Percentiles rank a stretch among this genome's conserved stretches.
phyloP scores from a whole-genome alignment of 495 filamentous ascomycete species.

The Hypoxylon lenormandii region DNA sequence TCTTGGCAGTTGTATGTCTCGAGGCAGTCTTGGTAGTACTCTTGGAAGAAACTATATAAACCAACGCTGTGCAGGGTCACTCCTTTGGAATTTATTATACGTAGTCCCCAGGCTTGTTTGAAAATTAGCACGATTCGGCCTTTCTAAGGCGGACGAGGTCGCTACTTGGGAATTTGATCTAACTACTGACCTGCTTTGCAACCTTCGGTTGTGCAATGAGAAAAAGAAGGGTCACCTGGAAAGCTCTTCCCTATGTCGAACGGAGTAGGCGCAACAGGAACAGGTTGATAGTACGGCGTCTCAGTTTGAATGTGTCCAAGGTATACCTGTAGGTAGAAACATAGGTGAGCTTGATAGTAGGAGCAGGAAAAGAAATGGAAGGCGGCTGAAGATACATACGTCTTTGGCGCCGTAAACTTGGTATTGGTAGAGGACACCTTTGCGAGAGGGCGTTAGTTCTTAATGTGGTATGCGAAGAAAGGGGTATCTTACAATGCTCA shows the following conservation, averaged over 20 bases:
- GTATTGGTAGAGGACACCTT: constrained; percentile 76
- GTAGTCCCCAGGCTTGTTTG: constrained; percentile 73
- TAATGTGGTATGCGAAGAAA: too few relatives aligned
- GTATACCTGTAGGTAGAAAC: constrained; percentile 56
- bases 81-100: constrained; percentile 66
- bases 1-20: constrained; percentile 76
- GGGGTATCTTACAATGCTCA: too few relatives aligned
- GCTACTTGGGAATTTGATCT: too few relatives aligned
- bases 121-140: too few relatives aligned
- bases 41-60: constrained; percentile 77
- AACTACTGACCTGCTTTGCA: too few relatives aligned
- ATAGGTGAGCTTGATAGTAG: too few relatives aligned
- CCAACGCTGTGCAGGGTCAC: constrained; percentile 74
- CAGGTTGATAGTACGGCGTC: constrained; percentile 77
- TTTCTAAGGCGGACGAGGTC: too few relatives aligned
- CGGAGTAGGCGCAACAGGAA: constrained; percentile 69
- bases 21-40: constrained; percentile 75
- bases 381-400: not conserved
- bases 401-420: constrained; percentile 71
- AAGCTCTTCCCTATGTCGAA: constrained; percentile 9
- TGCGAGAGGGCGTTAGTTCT: too few relatives aligned
- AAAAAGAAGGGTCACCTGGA: constrained; percentile 55
- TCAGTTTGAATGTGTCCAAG: constrained; percentile 77
- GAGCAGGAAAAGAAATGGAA: too few relatives aligned
- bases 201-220: constrained; percentile 63